Conservation (phyloP, 345 rosid genomes). For the Hibiscus trionum region DNA sequence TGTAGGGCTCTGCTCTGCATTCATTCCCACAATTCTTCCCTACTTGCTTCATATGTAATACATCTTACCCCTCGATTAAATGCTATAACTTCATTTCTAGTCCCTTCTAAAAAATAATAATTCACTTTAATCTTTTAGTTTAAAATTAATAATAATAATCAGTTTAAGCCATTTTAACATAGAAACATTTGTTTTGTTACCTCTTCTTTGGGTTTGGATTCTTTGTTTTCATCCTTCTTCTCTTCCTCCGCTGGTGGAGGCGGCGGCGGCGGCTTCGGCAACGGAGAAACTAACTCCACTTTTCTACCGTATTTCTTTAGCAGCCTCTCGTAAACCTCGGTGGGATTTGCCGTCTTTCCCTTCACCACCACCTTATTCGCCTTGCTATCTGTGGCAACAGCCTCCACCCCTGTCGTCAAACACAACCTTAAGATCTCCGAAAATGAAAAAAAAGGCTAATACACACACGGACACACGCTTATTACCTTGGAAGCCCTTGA, state of each 20-base stretch:
- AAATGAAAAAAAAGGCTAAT: background rate
- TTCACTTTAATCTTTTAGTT: too few species aligned
- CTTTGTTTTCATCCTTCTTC: conserved; percentile 19
- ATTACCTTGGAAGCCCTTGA: conserved; percentile 62
- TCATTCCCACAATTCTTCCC: too few species aligned
- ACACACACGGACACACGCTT: background rate
- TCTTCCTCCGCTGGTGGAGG: conserved; percentile 22
- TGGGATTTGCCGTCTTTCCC: conserved; percentile 61
- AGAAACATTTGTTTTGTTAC: conserved; percentile 16
- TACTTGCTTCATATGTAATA: too few species aligned
- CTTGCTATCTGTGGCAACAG: conserved; percentile 47
- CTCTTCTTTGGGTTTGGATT: conserved; percentile 42
- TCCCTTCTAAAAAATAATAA: too few species aligned
- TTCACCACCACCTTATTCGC: conserved; percentile 65
- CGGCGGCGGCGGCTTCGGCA: conserved; percentile 35
- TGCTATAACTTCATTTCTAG: too few species aligned
- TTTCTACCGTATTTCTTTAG: conserved; percentile 59
- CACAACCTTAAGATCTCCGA: background rate
- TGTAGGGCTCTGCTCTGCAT: background rate
- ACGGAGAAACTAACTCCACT: conserved; percentile 63
- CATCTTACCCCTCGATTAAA: too few species aligned
- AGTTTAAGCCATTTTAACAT: too few species aligned
- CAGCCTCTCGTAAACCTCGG: conserved; percentile 49
- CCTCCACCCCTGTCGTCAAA: conserved; percentile 48
- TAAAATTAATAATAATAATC: too few species aligned